Base-by-base conservation (phyloP, 2,329 filamentous ascomycete genomes). In the Calycina herbarum region DNA sequence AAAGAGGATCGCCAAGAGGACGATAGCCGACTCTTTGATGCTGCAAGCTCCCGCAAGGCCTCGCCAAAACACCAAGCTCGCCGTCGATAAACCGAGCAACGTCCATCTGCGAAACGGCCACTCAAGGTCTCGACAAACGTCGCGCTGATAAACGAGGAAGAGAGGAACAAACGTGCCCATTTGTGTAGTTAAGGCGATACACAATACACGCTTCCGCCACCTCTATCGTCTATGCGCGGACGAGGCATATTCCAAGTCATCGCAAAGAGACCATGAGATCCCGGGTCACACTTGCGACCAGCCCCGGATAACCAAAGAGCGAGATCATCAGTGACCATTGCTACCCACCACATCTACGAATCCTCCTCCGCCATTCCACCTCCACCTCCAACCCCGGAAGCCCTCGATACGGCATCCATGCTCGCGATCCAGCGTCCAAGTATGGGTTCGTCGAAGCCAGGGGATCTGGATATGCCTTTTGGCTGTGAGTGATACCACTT, bases 361-460 rank as follows among this genome's bases (percentile, higher is more conserved):
- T 1, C 35, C 20, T 15, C 29, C n/a, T 40, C 35, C 4, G 35
- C 33, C 40, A 15, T 24, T 35, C 38, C 10, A 17, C n/a, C 58
- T 35, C 38, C 10, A 17, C n/a, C 58, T 27, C 42, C 27, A 54
- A n/a, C 17, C 29, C 42, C 11, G 10, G 24, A 24, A 62, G 24
- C 31, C 40, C 45, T 10, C 24, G 31, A 27, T 38, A 67, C 70
- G 69, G 82, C 80, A 81, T 78, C 77, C 81, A 87, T 87, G 85
- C 83, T 86, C 74, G 83, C 81, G 73, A 77, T 84, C 78, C 82
- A 83, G 75, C 81, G 77, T 81, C 81, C 68, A 76, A 85, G 79
- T 76, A 88, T 87, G 85, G 83, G 80, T 82, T 84, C 84, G 78
- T 82, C 80, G 78, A 83, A 83, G 78, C 81, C 82, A 76, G 80